Conservation (phyloP, 441 rosid species). For the Euphorbia celastroides region DNA sequence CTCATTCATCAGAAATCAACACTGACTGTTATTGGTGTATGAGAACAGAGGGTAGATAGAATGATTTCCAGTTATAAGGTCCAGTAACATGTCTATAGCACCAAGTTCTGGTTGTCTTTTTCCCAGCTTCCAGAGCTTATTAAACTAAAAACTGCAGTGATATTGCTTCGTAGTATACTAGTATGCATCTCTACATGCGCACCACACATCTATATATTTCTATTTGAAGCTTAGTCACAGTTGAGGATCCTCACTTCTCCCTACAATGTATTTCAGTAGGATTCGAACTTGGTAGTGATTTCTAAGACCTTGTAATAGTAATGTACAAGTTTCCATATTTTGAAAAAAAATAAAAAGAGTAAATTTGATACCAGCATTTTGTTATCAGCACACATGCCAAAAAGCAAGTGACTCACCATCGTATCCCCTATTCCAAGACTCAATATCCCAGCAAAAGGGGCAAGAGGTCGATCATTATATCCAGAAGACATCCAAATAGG, state of each 20-base stretch:
- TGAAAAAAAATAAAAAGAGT: too few relatives aligned
- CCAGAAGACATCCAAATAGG: conserved; percentile 98
- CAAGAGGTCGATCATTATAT: conserved; percentile 89
- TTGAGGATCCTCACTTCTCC: too few relatives aligned
- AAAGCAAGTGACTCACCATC: conserved; percentile 57
- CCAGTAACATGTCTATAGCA: neutral
- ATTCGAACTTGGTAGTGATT: too few relatives aligned
- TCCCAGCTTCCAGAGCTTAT: neutral
- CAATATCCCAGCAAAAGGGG: conserved; percentile 94
- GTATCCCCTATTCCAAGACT: conserved; percentile 99
- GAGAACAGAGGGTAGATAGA: neutral
- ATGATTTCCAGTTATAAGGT: neutral
- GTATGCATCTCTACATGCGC: too few relatives aligned
- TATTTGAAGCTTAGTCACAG: too few relatives aligned
- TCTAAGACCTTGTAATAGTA: too few relatives aligned
- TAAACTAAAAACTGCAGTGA: too few relatives aligned
- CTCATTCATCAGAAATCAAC: neutral
- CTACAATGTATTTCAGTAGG: too few relatives aligned
- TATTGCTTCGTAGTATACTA: too few relatives aligned
- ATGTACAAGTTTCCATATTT: too few relatives aligned
- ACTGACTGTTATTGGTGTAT: neutral
- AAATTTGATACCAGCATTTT: too few relatives aligned
- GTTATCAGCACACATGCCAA: neutral
- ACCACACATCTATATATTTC: too few relatives aligned
- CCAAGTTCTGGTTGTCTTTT: neutral